These are phyloP conservation scores for Omphalotus guepiniiformis DNA, from an alignment of 768 basidiomycete species.

Conservation along the genomic window DNA sequence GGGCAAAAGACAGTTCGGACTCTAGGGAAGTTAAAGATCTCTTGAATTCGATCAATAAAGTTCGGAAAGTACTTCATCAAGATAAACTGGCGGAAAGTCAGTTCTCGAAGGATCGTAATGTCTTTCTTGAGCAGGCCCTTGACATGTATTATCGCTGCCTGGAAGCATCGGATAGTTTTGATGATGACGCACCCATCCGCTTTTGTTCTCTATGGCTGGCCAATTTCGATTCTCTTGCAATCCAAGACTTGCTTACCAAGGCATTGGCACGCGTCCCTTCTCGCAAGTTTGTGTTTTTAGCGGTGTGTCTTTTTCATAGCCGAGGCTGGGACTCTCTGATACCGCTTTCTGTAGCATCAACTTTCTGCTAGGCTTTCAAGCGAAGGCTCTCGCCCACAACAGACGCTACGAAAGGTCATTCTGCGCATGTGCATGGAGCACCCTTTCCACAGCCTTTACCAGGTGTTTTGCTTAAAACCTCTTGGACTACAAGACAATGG, in stretches of 20 bases:
- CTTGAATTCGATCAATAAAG: constrained; percentile 34
- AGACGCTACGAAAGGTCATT: constrained; percentile 57
- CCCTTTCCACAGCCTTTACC: constrained; percentile 91
- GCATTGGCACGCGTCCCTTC: constrained; percentile 68
- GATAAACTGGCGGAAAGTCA: constrained; percentile 46
- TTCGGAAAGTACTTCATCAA: constrained; percentile 45
- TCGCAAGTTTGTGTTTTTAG: constrained; percentile 84
- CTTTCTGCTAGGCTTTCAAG: constrained; percentile 80
- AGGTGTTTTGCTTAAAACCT: constrained; percentile 71
- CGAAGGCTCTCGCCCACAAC: constrained; percentile 15
- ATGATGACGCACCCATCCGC: constrained; percentile 75
- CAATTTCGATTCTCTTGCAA: constrained; percentile 61
- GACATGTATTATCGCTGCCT: constrained; percentile 85
- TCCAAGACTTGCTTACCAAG: constrained; percentile 37
- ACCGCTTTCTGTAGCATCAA: constrained; percentile 54
- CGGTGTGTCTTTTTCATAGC: constrained; percentile 41
- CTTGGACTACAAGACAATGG: constrained; percentile 16
- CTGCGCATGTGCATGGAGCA: constrained; percentile 82
- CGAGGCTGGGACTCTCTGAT: neutral
- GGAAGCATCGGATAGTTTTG: constrained; percentile 61
- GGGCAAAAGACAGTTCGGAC: constrained; percentile 10
- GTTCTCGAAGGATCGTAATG: constrained; percentile 40
- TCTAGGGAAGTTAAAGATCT: constrained; percentile 23
- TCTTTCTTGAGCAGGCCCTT: constrained; percentile 72
- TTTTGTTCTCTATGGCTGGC: constrained; percentile 91